Base-by-base conservation (phyloP, 2,329 filamentous ascomycete species). In the Claviceps humidiphila region DNA sequence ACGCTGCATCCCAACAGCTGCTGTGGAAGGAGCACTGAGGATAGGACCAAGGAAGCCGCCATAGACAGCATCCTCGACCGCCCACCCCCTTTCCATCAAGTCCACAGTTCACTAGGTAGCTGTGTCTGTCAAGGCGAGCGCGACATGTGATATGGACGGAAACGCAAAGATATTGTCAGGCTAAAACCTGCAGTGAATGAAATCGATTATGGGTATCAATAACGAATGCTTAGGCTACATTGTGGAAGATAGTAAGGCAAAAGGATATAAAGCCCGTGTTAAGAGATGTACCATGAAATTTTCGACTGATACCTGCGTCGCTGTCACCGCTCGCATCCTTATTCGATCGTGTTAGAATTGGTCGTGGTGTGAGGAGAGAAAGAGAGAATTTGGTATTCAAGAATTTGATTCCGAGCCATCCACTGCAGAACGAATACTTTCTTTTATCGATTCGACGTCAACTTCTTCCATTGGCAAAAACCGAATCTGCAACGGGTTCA, bases 391-490 rank as follows among this genome's bases (percentile, higher is more conserved):
- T 38, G 20, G 14, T 16, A 37, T 8, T 20, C 40, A 14, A 26
- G 24, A 24, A 43, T 38, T 7, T 42, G 57, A 67, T 34, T 62
- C 57, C 40, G 62, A 55, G 44, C 61, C 61, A 47, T 64, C 71
- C 42, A 77, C 60, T 16, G 75, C 80, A 56, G 76, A 74, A 48
- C 74, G 66, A 16, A 85, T 67, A 53, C 80, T 80, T 51, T 79
- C 74, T 60, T 79, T 82, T 40, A 82, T 71, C 2, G 72, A 70
- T 47, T 79, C 74, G 13, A 84, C 67, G 41, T 81, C 77, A 47
- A 71, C 70, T 14, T 80, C 74, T 47, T 83, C 80, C 71, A 86
- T 73, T 40, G 74, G 76, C 22, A 84, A 66, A 61, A 87, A 87
- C n/a, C 76, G 78, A 56, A 86, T 83, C 80, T 84, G 55, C 24